Evolutionary conservation across 371 early-diverging fungal genomes (phyloP).

Genomic region (Mucor indicus): DNA sequence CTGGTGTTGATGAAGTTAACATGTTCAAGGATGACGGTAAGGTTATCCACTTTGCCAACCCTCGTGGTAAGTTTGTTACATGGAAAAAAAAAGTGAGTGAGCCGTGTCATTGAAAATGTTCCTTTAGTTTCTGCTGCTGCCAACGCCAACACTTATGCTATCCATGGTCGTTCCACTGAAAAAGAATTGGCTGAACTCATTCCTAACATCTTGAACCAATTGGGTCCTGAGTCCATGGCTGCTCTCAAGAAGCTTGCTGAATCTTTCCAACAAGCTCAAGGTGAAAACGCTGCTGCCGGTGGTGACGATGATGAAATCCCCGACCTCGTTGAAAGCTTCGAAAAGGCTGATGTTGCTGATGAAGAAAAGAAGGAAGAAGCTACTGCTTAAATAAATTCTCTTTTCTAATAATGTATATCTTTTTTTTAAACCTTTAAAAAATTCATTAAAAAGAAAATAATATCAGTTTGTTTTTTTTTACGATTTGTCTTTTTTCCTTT

Average conservation of each 20-base stretch:
- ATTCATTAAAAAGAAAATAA: too few species aligned
- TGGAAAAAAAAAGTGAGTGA: neutral
- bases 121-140: slow-evolving; percentile 80
- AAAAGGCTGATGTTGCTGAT: slow-evolving; percentile 51
- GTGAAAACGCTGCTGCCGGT: slow-evolving; percentile 48
- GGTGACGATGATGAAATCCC: slow-evolving; percentile 73
- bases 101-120: neutral
- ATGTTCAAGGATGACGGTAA: slow-evolving; percentile 96
- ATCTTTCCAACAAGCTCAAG: slow-evolving; percentile 69
- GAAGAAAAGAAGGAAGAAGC: slow-evolving; percentile 27
- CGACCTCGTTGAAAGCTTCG: slow-evolving; percentile 68
- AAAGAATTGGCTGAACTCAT: slow-evolving; percentile 92
- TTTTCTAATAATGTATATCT: too few species aligned
- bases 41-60: slow-evolving; percentile 89
- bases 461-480: too few species aligned
- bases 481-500: too few species aligned
- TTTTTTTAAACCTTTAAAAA: too few species aligned
- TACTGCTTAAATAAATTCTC: slow-evolving; percentile 11
- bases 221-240: slow-evolving; percentile 92
- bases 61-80: slow-evolving; percentile 68
- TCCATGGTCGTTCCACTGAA: slow-evolving; percentile 83
- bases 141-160: slow-evolving; percentile 88
- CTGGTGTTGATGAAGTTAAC: slow-evolving; percentile 96
- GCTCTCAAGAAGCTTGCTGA: slow-evolving; percentile 87
- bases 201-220: slow-evolving; percentile 93